Conservation (phyloP, 176 grass and related monocot species). For the Phragmites australis region DNA sequence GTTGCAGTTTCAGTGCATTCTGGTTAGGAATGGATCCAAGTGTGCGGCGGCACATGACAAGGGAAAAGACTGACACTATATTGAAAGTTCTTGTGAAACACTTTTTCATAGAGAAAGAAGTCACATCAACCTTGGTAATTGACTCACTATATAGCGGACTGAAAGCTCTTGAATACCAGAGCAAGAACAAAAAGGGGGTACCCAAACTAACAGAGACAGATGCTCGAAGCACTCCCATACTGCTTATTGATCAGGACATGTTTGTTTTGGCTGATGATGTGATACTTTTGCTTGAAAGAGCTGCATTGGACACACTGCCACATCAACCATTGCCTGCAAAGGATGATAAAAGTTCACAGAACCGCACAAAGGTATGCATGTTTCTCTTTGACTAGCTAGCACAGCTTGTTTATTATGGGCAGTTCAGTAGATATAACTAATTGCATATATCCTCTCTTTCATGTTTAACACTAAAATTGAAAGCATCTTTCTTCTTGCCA, state of each 20-base stretch:
- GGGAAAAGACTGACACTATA: slow-evolving; percentile 70
- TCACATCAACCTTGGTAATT: slow-evolving; percentile 89
- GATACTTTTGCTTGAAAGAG: slow-evolving; percentile 81
- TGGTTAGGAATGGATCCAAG: slow-evolving; percentile 71
- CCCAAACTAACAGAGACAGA: slow-evolving; percentile 62
- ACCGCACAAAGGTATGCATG: slow-evolving; percentile 64
- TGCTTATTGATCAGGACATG: slow-evolving; percentile 77
- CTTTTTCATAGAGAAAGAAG: slow-evolving; percentile 92
- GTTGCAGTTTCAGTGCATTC: slow-evolving; percentile 78
- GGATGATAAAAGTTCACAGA: slow-evolving; percentile 83
- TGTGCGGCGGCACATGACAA: slow-evolving; percentile 61
- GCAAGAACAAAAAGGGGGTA: slow-evolving; percentile 58
- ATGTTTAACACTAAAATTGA: not conserved
- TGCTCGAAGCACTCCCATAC: slow-evolving; percentile 60
- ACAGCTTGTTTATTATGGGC: not conserved
- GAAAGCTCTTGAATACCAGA: slow-evolving; percentile 75
- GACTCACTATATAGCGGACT: slow-evolving; percentile 76
- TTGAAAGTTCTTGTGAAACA: slow-evolving; percentile 81
- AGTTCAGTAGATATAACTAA: slow-evolving; percentile 18
- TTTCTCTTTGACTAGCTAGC: slow-evolving; percentile 2
- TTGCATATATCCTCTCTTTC: slow-evolving; percentile 6
- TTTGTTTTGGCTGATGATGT: slow-evolving; percentile 92
- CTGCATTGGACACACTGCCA: slow-evolving; percentile 58
- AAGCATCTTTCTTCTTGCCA: not conserved
- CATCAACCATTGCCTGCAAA: slow-evolving; percentile 74